These are phyloP conservation scores for Salix udensis DNA, from an alignment of 345 rosid genomes.

Conservation along the genomic window DNA sequence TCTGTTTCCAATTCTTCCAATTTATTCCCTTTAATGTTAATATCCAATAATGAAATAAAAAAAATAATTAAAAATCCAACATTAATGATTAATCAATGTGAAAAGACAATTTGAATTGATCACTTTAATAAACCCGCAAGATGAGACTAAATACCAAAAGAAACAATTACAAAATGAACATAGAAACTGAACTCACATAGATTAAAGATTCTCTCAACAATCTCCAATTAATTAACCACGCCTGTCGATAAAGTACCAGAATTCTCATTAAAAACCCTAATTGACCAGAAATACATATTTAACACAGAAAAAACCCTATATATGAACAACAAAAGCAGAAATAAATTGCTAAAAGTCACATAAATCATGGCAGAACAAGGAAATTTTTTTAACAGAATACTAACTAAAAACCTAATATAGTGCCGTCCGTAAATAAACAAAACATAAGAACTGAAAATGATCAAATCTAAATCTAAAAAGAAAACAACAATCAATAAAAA, in stretches of 20 bases:
- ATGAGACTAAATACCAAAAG: not conserved
- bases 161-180: not conserved
- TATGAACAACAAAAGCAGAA: too few relatives aligned
- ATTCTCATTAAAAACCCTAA: not conserved
- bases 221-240: not conserved
- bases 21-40: not conserved
- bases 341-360: too few relatives aligned
- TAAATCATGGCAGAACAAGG: too few relatives aligned
- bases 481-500: not conserved
- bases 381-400: too few relatives aligned
- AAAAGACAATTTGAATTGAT: not conserved
- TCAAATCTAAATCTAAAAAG: not conserved
- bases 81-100: slow-evolving; percentile 12
- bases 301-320: too few relatives aligned
- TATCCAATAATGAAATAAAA: not conserved
- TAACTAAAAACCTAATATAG: too few relatives aligned
- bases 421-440: not conserved
- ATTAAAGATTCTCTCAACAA: not conserved
- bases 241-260: not conserved
- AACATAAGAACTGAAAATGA: not conserved
- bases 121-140: not conserved
- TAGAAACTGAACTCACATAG: slow-evolving; percentile 10
- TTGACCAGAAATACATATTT: too few relatives aligned
- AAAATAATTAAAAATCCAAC: slow-evolving; percentile 4
- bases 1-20: not conserved